Conservation (phyloP, 148 eudicot species). For the Linanthus parryae region DNA sequence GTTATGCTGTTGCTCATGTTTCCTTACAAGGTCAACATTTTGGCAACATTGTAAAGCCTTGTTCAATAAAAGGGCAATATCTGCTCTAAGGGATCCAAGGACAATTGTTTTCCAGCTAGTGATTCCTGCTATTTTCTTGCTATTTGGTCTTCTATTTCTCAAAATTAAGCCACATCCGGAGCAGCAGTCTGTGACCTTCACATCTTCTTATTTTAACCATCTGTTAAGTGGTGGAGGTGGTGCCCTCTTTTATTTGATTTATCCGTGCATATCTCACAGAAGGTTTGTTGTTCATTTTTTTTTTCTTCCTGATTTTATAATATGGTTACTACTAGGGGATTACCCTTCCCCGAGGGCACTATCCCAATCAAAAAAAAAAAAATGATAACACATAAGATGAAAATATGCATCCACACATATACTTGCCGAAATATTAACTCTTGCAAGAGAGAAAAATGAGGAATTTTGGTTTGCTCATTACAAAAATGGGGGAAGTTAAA, state of each 20-base stretch:
- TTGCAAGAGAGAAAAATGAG: too few relatives aligned
- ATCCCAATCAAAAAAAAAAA: too few relatives aligned
- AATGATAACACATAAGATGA: too few relatives aligned
- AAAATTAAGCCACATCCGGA: slow-evolving; percentile 89
- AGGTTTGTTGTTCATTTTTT: slow-evolving; percentile 32
- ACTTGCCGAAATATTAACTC: too few relatives aligned
- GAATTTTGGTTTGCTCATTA: too few relatives aligned
- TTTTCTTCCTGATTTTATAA: too few relatives aligned
- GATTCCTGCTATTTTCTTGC: slow-evolving; percentile 80
- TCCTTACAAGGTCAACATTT: slow-evolving; percentile 64
- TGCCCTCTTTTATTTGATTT: slow-evolving; percentile 90
- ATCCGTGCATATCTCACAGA: slow-evolving; percentile 49
- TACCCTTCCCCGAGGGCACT: too few relatives aligned
- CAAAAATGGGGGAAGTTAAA: too few relatives aligned
- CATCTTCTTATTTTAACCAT: slow-evolving; percentile 88
- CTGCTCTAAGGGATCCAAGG: slow-evolving; percentile 81
- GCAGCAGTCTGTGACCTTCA: slow-evolving; percentile 68
- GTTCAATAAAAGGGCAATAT: slow-evolving; percentile 74
- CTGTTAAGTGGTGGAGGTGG: slow-evolving; percentile 87
- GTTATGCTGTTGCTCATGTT: slow-evolving; percentile 83
- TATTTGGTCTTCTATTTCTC: slow-evolving; percentile 80
- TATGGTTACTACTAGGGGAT: too few relatives aligned
- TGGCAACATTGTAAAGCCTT: slow-evolving; percentile 91
- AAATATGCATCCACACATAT: too few relatives aligned
- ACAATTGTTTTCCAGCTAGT: slow-evolving; percentile 90